phyloP scores from a whole-genome alignment of 1,139 yeast species.

The Schizosaccharomyces versatilis region DNA sequence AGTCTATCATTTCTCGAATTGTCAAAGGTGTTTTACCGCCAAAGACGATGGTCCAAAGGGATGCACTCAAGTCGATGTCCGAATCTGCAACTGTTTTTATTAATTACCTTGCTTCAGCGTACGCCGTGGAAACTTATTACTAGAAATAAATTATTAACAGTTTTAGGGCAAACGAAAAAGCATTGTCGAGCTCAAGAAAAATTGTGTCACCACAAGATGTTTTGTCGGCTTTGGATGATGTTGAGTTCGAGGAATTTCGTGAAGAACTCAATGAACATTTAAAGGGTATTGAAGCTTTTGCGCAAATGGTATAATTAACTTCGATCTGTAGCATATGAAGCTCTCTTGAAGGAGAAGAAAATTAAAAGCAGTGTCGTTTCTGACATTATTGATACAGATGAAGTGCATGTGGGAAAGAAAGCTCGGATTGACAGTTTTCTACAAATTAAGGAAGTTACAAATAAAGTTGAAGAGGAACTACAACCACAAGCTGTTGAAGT shows the following conservation, averaged over 20 bases:
- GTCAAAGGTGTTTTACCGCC: neutral
- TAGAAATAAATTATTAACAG: too few relatives aligned
- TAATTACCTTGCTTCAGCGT: neutral
- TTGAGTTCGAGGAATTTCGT: neutral
- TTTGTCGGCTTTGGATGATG: neutral
- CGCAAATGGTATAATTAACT: neutral
- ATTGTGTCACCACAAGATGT: neutral
- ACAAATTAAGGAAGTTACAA: too few relatives aligned
- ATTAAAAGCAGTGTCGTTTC: neutral
- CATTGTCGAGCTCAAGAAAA: neutral
- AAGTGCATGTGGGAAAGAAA: neutral
- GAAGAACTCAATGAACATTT: neutral
- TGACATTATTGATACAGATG: neutral
- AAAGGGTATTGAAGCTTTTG: neutral
- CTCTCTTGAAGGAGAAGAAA: neutral
- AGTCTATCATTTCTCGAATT: neutral
- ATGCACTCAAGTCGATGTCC: neutral
- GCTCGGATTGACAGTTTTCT: too few relatives aligned
- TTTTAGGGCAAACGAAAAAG: neutral
- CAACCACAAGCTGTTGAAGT: too few relatives aligned
- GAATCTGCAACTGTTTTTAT: neutral
- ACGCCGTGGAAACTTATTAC: neutral
- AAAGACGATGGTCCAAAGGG: neutral
- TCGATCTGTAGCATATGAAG: neutral
- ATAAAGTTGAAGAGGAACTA: too few relatives aligned